phyloP scores from a whole-genome alignment of 805 yeast species.

The Candida stauntonica region DNA sequence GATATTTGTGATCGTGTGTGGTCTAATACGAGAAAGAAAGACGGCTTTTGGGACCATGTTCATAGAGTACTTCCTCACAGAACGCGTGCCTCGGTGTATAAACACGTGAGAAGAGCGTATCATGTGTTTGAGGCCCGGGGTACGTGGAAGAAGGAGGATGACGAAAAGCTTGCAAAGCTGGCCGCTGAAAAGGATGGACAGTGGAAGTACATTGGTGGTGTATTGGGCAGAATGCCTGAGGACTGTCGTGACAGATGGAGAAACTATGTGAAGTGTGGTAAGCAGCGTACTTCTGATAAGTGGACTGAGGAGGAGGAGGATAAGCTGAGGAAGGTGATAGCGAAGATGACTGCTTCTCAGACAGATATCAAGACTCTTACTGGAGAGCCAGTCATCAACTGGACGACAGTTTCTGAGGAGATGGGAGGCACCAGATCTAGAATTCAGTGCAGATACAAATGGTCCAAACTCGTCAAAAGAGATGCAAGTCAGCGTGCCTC shows the following conservation, averaged over 20 bases:
- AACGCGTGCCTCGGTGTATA: slow-evolving; percentile 85
- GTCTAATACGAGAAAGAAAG: slow-evolving; percentile 81
- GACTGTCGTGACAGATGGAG: slow-evolving; percentile 97
- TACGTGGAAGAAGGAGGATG: slow-evolving; percentile 85
- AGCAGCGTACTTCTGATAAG: slow-evolving; percentile 65
- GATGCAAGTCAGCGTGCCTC: slow-evolving; percentile 44
- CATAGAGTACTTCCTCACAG: slow-evolving; percentile 79
- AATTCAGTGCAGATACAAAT: slow-evolving; percentile 92
- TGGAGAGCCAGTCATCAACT: slow-evolving; percentile 52
- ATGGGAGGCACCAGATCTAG: slow-evolving; percentile 89
- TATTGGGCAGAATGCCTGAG: slow-evolving; percentile 91
- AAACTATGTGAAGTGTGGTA: slow-evolving; percentile 90
- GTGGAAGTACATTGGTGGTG: slow-evolving; percentile 82
- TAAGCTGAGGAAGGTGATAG: slow-evolving; percentile 50
- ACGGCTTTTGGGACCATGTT: slow-evolving; percentile 83
- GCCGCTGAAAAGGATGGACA: slow-evolving; percentile 70
- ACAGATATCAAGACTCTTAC: slow-evolving; percentile 17
- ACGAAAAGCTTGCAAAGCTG: slow-evolving; percentile 55
- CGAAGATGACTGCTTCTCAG: slow-evolving; percentile 40
- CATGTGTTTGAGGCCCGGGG: slow-evolving; percentile 87
- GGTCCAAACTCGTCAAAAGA: slow-evolving; percentile 76
- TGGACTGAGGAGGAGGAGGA: slow-evolving; percentile 78
- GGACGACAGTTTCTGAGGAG: slow-evolving; percentile 87
- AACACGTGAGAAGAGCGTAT: slow-evolving; percentile 86
- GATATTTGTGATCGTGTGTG: slow-evolving; percentile 83